phyloP scores from a whole-genome alignment of 2,329 filamentous ascomycete genomes.

The Hypoxylon sp. region DNA sequence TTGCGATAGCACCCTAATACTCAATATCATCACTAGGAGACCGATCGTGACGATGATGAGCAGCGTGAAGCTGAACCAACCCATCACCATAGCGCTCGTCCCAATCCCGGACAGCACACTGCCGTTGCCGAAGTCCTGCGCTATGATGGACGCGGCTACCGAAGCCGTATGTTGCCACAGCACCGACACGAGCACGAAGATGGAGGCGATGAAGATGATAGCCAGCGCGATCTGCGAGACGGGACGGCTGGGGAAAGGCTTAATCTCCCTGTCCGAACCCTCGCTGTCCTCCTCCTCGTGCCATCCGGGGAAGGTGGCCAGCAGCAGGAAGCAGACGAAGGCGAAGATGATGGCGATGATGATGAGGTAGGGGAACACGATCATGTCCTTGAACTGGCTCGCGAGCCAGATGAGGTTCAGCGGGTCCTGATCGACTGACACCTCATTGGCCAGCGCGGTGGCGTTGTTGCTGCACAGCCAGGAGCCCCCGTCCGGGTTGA shows the following conservation, averaged over 20 bases:
- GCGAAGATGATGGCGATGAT: slow-evolving; percentile 98
- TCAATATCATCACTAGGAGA: slow-evolving; percentile 94
- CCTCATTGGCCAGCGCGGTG: slow-evolving; percentile 88
- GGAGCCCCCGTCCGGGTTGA: slow-evolving; percentile 88
- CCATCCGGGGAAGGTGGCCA: slow-evolving; percentile 98
- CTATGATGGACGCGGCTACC: slow-evolving; percentile 92
- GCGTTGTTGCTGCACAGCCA: slow-evolving; percentile 99
- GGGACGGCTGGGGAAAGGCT: slow-evolving; percentile 90
- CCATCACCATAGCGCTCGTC: slow-evolving; percentile 93
- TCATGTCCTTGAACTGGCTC: slow-evolving; percentile 96
- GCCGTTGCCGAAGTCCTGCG: slow-evolving; percentile 59
- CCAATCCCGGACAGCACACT: slow-evolving; percentile 53
- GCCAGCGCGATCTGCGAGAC: slow-evolving; percentile 94
- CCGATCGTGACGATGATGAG: slow-evolving; percentile 97
- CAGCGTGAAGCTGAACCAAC: slow-evolving; percentile 95
- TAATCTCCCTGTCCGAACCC: slow-evolving; percentile 89
- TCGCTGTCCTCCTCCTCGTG: slow-evolving; percentile 87
- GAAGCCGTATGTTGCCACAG: slow-evolving; percentile 96
- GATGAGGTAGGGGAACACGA: slow-evolving; percentile 96
- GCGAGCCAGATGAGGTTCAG: slow-evolving; percentile 98
- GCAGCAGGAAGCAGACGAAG: slow-evolving; percentile 93
- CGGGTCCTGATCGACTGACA: slow-evolving; percentile 92
- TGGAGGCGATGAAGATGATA: slow-evolving; percentile 84
- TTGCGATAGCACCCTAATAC: slow-evolving; percentile 82
- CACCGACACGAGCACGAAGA: slow-evolving; percentile 79